Conservation (phyloP, 768 basidiomycete species). For the Polyporus arcularius region DNA sequence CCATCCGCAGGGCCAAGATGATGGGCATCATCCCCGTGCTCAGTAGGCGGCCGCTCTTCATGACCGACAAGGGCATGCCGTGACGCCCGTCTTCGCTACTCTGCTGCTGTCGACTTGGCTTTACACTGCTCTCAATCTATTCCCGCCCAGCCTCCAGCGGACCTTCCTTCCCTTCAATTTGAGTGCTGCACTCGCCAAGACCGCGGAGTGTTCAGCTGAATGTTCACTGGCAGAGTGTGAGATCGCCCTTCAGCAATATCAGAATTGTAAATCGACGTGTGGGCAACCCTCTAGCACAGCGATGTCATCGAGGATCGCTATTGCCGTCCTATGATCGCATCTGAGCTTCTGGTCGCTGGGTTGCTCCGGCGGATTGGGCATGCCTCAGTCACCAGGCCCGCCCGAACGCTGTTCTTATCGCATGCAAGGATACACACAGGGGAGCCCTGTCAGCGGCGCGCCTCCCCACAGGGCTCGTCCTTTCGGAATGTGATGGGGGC, state of each 20-base stretch:
- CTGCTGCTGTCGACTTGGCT: neutral
- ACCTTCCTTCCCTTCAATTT: too few species aligned
- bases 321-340: slow-evolving; percentile 18
- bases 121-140: neutral
- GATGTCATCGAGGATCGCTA: slow-evolving; percentile 6
- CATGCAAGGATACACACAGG: neutral
- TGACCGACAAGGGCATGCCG: neutral
- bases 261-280: neutral
- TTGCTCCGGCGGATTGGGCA: slow-evolving; percentile 3
- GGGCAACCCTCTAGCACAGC: neutral
- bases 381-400: slow-evolving; percentile 11
- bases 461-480: neutral
- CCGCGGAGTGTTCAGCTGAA: too few species aligned
- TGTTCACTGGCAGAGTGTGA: too few species aligned
- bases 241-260: too few species aligned
- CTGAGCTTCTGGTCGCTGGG: slow-evolving; percentile 11
- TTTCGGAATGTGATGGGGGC: slow-evolving; percentile 5
- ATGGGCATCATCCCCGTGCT: slow-evolving; percentile 80
- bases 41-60: slow-evolving; percentile 18
- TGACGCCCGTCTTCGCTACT: neutral
- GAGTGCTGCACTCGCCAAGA: too few species aligned
- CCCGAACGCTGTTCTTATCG: slow-evolving; percentile 3
- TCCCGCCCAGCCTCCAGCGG: neutral
- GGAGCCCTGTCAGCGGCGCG: neutral
- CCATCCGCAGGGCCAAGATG: slow-evolving; percentile 85